Conservation (phyloP, 73 alveolate species). For the Uronychia setigera region DNA sequence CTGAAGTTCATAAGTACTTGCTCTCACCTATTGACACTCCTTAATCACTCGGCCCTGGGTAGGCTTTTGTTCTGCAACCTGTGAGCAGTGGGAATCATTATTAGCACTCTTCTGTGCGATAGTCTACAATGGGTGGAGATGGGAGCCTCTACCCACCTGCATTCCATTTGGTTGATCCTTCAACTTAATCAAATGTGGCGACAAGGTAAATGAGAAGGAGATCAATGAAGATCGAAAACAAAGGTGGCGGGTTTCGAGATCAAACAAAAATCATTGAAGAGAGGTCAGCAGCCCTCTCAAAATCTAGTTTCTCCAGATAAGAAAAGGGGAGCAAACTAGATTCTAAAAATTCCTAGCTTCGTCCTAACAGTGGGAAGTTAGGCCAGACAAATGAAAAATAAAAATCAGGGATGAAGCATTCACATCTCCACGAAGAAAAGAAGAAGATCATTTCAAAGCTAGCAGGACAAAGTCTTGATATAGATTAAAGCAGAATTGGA, state of each 20-base stretch:
- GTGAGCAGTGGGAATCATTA: not conserved
- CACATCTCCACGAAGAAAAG: not conserved
- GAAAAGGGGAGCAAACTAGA: no score
- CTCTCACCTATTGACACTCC: not conserved
- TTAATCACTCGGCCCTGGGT: not conserved
- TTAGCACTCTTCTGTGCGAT: not conserved
- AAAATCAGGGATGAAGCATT: not conserved
- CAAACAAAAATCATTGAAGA: not conserved
- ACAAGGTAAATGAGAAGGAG: not conserved
- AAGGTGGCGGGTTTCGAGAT: not conserved
- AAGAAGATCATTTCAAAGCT: not conserved
- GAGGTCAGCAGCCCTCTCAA: not conserved
- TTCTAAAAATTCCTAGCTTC: no score
- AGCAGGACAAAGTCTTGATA: not conserved
- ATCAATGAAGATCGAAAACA: not conserved
- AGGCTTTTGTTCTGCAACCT: not conserved
- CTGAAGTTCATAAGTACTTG: not conserved
- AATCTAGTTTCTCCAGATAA: no score
- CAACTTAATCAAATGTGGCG: not conserved
- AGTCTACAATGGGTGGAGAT: no score
- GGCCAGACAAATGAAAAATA: no score
- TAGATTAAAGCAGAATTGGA: not conserved
- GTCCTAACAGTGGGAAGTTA: no score
- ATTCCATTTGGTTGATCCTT: no score
- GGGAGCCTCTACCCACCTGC: no score